Percentiles rank a stretch among this genome's conserved stretches.
These are phyloP conservation scores for Botrytis byssoidea DNA, from an alignment of 2,329 filamentous ascomycete species.

Conservation along the genomic window DNA sequence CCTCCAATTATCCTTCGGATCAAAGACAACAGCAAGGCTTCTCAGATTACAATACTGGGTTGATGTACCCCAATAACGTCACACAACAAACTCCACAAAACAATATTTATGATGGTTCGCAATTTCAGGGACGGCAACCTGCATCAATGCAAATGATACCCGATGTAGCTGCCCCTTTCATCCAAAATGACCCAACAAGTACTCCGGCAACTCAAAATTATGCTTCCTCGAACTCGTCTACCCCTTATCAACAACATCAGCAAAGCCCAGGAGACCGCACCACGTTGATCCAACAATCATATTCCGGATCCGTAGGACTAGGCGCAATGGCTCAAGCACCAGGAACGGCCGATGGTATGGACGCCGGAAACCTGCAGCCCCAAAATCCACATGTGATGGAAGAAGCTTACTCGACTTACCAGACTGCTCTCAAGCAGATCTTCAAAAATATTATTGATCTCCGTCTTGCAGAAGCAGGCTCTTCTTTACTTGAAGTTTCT, in stretches of 20 bases:
- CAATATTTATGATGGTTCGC: slow-evolving; percentile 73
- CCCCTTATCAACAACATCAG: slow-evolving; percentile 58
- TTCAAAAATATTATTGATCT: slow-evolving; percentile 62
- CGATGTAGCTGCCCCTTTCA: slow-evolving; percentile 74
- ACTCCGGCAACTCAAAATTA: slow-evolving; percentile 53
- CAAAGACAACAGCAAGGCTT: slow-evolving; percentile 55
- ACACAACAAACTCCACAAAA: slow-evolving; percentile 59
- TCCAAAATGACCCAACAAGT: slow-evolving; percentile 64
- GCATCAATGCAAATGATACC: slow-evolving; percentile 75
- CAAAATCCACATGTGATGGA: slow-evolving; percentile 55
- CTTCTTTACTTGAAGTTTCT: slow-evolving; percentile 59
- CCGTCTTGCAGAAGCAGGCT: slow-evolving; percentile 57
- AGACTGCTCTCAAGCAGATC: slow-evolving; percentile 58
- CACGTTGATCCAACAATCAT: slow-evolving; percentile 55
- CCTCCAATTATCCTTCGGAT: slow-evolving; percentile 46
- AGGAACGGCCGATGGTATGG: slow-evolving; percentile 45
- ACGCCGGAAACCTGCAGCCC: slow-evolving; percentile 58
- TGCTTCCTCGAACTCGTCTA: slow-evolving; percentile 51
- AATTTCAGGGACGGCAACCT: slow-evolving; percentile 73
- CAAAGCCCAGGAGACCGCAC: slow-evolving; percentile 53
- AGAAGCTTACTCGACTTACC: slow-evolving; percentile 67
- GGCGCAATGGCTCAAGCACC: slow-evolving; percentile 47
- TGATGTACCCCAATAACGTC: slow-evolving; percentile 81
- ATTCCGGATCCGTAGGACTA: slow-evolving; percentile 50
- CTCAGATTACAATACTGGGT: slow-evolving; percentile 59